phyloP scores from a whole-genome alignment of 2,329 filamentous ascomycete genomes.

The Neodidymelliopsis sp. region DNA sequence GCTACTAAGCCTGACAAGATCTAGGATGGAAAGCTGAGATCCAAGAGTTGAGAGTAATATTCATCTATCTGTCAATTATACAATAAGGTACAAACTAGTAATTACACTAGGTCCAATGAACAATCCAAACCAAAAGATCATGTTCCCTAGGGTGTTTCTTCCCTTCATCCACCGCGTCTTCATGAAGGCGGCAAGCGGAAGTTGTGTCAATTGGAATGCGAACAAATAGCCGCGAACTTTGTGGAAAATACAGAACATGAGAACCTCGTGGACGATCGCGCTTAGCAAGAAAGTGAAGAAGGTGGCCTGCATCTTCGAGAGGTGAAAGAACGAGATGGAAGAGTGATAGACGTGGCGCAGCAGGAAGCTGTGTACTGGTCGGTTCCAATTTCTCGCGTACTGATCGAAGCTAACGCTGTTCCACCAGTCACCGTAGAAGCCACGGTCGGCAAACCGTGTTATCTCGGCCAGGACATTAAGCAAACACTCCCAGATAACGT shows the following conservation, averaged over 20 bases:
- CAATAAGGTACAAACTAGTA: constrained; percentile 60
- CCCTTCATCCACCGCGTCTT: constrained; percentile 71
- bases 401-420: constrained; percentile 71
- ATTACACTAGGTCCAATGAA: constrained; percentile 76
- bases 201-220: constrained; percentile 75
- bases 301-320: constrained; percentile 74
- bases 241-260: constrained; percentile 83
- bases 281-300: constrained; percentile 78
- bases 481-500: constrained; percentile 75
- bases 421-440: constrained; percentile 67
- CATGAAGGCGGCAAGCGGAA: constrained; percentile 73
- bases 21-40: too few relatives aligned
- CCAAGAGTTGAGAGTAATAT: too few relatives aligned
- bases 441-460: constrained; percentile 78
- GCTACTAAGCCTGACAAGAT: too few relatives aligned
- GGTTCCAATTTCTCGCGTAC: constrained; percentile 82
- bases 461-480: constrained; percentile 80
- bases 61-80: constrained; percentile 36
- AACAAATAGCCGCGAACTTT: constrained; percentile 78
- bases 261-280: constrained; percentile 75
- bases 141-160: constrained; percentile 70
- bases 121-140: constrained; percentile 81
- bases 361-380: constrained; percentile 80
- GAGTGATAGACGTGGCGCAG: constrained; percentile 81
- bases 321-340: constrained; percentile 74